Percentiles rank a stretch among this genome's conserved stretches.
Evolutionary conservation across 1,284 basidiomycete species (phyloP).

Genomic region (Tylopilus sp.): DNA sequence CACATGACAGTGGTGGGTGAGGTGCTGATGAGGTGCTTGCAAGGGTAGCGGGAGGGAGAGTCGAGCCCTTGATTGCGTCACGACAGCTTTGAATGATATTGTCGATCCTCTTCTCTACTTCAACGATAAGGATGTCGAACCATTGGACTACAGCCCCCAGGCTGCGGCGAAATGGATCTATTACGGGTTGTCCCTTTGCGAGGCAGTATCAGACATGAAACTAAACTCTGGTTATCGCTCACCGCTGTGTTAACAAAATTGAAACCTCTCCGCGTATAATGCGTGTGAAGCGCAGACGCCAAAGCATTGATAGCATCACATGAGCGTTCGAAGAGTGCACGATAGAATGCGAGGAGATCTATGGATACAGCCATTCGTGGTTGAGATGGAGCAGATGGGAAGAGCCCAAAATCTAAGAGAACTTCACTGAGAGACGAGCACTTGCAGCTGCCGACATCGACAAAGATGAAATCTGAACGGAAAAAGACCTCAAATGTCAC

Average conservation of each 20-base stretch:
- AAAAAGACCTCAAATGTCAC: too few species aligned
- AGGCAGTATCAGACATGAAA: too few species aligned
- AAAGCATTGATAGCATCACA: slow-evolving; percentile 18
- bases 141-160: neutral
- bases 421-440: slow-evolving; percentile 5
- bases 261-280: slow-evolving; percentile 15
- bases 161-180: slow-evolving; percentile 3
- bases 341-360: slow-evolving; percentile 1
- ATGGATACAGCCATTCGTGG: slow-evolving; percentile 9
- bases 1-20: neutral
- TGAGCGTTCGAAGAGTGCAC: slow-evolving; percentile 1
- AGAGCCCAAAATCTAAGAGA: slow-evolving; percentile 4
- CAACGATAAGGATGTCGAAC: slow-evolving; percentile 4
- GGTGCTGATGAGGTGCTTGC: too few species aligned
- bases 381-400: slow-evolving; percentile 10
- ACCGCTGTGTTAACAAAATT: neutral
- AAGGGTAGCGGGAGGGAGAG: too few species aligned
- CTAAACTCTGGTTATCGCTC: neutral
- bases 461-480: neutral
- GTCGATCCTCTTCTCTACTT: slow-evolving; percentile 3
- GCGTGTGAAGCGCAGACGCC: neutral
- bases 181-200: neutral
- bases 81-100: neutral
- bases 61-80: slow-evolving; percentile 5
- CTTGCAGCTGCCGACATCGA: neutral